Percentiles rank a stretch among this genome's conserved stretches.
Evolutionary conservation across 768 basidiomycete genomes (phyloP).

Genomic region (Serendipita vermifera): DNA sequence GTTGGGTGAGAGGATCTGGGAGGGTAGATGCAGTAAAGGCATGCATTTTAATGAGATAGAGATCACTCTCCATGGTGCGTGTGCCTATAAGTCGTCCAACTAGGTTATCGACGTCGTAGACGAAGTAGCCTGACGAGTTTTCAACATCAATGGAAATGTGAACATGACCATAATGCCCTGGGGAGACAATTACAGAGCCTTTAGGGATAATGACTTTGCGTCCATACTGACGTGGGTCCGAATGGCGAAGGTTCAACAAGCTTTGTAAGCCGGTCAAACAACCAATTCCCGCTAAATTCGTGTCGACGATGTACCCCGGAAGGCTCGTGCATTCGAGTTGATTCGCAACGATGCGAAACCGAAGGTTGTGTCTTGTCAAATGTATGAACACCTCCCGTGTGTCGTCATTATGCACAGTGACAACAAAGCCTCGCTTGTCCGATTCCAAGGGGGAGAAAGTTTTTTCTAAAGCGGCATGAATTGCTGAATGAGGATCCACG

Average conservation of each 20-base stretch:
- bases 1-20: conserved; percentile 32
- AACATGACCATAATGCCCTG: conserved; percentile 12
- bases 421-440: conserved; percentile 18
- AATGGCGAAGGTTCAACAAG: conserved; percentile 29
- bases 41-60: conserved; percentile 34
- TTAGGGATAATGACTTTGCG: conserved; percentile 16
- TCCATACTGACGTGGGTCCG: conserved; percentile 21
- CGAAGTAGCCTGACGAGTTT: conserved; percentile 18
- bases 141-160: conserved; percentile 3
- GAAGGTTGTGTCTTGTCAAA: conserved; percentile 31
- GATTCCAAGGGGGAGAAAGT: conserved; percentile 19
- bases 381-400: conserved; percentile 19
- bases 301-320: conserved; percentile 21
- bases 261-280: conserved; percentile 34
- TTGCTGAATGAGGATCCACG: conserved; percentile 18
- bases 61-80: conserved; percentile 19
- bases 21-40: conserved; percentile 32
- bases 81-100: conserved; percentile 24
- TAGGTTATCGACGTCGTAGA: conserved; percentile 22
- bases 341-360: conserved; percentile 26
- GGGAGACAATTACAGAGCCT: conserved; percentile 6
- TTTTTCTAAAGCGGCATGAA: conserved; percentile 22
- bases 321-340: conserved; percentile 14
- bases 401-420: neutral
- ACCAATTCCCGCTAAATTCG: conserved; percentile 27